These are phyloP conservation scores for Chlorencoelia australis DNA, from an alignment of 2,329 filamentous ascomycete species.

Conservation along the genomic window DNA sequence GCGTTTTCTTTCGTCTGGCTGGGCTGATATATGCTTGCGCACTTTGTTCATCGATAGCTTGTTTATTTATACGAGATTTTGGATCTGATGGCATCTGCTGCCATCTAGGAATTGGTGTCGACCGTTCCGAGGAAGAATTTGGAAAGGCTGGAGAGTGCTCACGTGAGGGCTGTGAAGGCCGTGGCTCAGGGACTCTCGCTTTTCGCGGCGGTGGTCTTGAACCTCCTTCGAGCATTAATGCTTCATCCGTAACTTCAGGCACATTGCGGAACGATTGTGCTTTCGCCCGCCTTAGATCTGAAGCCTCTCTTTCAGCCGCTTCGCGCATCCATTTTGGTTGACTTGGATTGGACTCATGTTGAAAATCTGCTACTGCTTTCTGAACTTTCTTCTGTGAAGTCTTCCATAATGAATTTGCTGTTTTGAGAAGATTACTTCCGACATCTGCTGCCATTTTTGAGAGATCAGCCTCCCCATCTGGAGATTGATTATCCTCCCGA, in stretches of 20 bases:
- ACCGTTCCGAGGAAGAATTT: conserved; percentile 32
- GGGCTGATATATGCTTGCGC: conserved; percentile 82
- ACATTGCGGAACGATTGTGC: conserved; percentile 4
- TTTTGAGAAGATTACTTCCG: conserved; percentile 79
- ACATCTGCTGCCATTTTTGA: conserved; percentile 73
- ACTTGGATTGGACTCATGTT: conserved; percentile 59
- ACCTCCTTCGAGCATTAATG: conserved; percentile 66
- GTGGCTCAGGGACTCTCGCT: conserved; percentile 18
- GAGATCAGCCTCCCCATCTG: conserved; percentile 58
- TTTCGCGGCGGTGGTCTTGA: conserved; percentile 40
- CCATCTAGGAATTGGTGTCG: conserved; percentile 45
- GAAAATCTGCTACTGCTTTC: conserved; percentile 82
- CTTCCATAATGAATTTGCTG: conserved; percentile 92
- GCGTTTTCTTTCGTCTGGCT: conserved; percentile 64
- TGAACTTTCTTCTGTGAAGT: conserved; percentile 86
- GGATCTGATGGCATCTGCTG: conserved; percentile 43
- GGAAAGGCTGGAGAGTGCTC: conserved; percentile 42
- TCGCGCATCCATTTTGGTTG: conserved; percentile 92
- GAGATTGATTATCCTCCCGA: conserved; percentile 44
- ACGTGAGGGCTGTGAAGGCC: conserved; percentile 27
- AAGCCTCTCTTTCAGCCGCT: conserved; percentile 29
- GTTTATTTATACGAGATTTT: conserved; percentile 56
- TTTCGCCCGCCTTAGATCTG: conserved; percentile 17
- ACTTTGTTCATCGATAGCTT: conserved; percentile 69
- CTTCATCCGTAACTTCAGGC: conserved; percentile 54